phyloP scores from a whole-genome alignment of 73 alveolate species.

The Uronychia setigera region DNA sequence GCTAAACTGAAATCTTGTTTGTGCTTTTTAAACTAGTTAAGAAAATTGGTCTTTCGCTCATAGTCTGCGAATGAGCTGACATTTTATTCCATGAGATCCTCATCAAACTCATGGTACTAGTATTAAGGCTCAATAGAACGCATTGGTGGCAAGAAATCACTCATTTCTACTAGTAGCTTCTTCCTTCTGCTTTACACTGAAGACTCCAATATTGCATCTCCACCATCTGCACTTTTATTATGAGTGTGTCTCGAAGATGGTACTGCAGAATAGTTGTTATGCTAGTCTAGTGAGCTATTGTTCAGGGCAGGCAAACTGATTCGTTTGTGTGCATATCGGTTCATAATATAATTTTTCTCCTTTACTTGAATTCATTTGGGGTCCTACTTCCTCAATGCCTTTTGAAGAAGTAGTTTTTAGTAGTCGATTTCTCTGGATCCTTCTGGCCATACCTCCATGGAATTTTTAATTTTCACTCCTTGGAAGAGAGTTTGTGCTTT shows the following conservation, averaged over 20 bases:
- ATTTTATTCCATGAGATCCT: too few species aligned
- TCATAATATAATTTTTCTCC: not conserved
- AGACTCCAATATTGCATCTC: not conserved
- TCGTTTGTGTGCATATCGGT: not conserved
- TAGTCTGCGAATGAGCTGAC: too few species aligned
- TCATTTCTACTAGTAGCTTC: not conserved
- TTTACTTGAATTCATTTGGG: not conserved
- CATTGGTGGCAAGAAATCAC: not conserved
- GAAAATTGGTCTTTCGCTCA: not conserved
- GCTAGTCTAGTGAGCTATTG: not conserved
- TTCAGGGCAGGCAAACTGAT: not conserved
- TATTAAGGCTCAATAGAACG: too few species aligned
- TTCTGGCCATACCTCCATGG: constrained; percentile 1
- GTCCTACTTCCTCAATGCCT: not conserved
- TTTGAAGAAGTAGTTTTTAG: not conserved
- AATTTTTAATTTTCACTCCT: not conserved
- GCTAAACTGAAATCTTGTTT: not conserved
- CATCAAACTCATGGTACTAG: too few species aligned
- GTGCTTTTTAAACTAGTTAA: not conserved
- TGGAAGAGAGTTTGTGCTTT: not conserved
- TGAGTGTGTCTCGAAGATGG: too few species aligned
- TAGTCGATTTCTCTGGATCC: not conserved
- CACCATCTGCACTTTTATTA: too few species aligned
- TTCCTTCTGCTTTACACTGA: not conserved
- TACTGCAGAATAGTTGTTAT: too few species aligned